Conservation (phyloP, 2,329 filamentous ascomycete genomes). For the Trichoderma simmonsii region DNA sequence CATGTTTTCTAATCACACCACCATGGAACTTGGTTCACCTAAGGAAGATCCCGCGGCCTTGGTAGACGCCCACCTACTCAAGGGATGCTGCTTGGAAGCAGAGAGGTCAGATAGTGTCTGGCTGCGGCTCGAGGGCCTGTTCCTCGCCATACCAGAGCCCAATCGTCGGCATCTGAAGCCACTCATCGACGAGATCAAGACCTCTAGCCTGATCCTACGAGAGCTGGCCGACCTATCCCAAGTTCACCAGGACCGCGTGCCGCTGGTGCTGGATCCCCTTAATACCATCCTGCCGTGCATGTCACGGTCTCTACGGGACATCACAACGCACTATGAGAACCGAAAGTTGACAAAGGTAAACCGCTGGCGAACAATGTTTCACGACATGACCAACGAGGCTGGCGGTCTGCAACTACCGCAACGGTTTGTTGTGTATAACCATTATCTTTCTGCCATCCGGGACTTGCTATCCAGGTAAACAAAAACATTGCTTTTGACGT, state of each 20-base stretch:
- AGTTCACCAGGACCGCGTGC: constrained; percentile 48
- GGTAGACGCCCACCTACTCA: constrained; percentile 41
- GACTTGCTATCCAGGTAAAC: constrained; percentile 50
- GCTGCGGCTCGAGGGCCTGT: constrained; percentile 47
- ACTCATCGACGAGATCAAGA: constrained; percentile 47
- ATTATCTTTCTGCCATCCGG: constrained; percentile 49
- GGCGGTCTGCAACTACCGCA: constrained; percentile 49
- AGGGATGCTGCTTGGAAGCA: constrained; percentile 54
- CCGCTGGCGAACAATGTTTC: constrained; percentile 59
- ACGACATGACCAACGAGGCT: constrained; percentile 52
- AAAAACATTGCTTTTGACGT: constrained; percentile 21
- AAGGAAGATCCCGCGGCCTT: constrained; percentile 27
- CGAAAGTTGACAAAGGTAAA: constrained; percentile 44
- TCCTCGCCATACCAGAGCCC: constrained; percentile 41
- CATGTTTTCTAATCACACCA: background rate
- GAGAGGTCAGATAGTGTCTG: constrained; percentile 49
- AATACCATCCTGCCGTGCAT: constrained; percentile 56
- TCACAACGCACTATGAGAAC: constrained; percentile 51
- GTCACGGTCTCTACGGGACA: constrained; percentile 50
- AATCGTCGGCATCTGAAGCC: constrained; percentile 47
- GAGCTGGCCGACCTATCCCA: constrained; percentile 55
- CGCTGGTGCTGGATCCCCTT: constrained; percentile 53
- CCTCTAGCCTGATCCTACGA: constrained; percentile 45
- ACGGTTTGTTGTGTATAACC: constrained; percentile 55
- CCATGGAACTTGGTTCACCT: constrained; percentile 20